Evolutionary conservation across 1,139 yeast genomes (phyloP).

Genomic region (Blastobotrys arbuscula): DNA sequence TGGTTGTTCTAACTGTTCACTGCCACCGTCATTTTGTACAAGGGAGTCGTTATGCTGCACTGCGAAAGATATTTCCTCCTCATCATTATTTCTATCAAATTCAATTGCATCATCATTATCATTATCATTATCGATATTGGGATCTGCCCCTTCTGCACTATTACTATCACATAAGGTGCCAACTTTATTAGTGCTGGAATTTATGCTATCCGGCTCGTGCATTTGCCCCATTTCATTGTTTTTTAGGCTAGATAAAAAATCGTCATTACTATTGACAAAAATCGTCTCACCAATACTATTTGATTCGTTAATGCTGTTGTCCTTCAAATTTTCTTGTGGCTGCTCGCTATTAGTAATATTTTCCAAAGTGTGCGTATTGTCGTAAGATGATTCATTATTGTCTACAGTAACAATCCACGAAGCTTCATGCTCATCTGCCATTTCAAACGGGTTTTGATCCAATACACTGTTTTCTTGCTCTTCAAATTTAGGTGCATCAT

Average conservation of each 20-base stretch:
- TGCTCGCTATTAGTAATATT: background rate
- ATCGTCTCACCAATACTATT: background rate
- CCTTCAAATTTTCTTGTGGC: background rate
- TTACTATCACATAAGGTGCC: background rate
- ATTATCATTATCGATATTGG: no score
- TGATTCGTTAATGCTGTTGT: no score
- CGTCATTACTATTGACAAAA: conserved; percentile 7
- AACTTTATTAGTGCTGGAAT: background rate
- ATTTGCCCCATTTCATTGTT: conserved; percentile 1
- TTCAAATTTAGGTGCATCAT: background rate
- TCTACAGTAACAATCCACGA: conserved; percentile 11
- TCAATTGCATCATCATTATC: background rate
- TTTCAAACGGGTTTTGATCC: conserved; percentile 15
- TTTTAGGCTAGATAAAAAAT: conserved; percentile 8
- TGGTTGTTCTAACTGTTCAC: background rate
- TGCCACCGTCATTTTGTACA: background rate
- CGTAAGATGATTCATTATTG: background rate
- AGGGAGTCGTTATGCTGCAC: conserved; percentile 2
- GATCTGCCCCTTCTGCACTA: no score
- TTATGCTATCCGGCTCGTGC: conserved; percentile 1
- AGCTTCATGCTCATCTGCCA: conserved; percentile 11
- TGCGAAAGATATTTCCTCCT: background rate
- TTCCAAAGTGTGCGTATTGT: background rate
- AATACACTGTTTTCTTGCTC: conserved; percentile 5
- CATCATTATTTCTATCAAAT: background rate